Base-by-base conservation (phyloP, 2,329 filamentous ascomycete species). In the Xylariaceae sp. region DNA sequence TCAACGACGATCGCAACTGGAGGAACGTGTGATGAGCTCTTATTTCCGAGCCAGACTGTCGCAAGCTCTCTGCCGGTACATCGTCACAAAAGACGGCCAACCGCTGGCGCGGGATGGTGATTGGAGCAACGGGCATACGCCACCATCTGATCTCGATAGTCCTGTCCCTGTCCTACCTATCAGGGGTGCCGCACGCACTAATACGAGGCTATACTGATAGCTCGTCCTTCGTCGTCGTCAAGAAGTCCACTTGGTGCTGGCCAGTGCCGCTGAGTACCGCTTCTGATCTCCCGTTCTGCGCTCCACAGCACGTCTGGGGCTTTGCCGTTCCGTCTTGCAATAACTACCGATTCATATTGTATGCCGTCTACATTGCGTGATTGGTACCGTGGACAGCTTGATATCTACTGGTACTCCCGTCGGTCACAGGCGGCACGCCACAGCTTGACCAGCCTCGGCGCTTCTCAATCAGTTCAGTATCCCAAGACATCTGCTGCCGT, bases 401-500 rank as follows among this genome's bases (percentile, higher is more conserved):
- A n/a, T n/a, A n/a, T n/a, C n/a, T n/a, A n/a, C n/a, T n/a, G n/a
- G n/a, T n/a, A n/a, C n/a, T n/a, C n/a, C n/a, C n/a, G n/a, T n/a
- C n/a, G n/a, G n/a, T n/a, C n/a, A n/a, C n/a, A n/a, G n/a, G 43
- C 48, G 46, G 39, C 44, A 42, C 40, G 40, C 48, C 37, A 48
- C 46, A 50, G 40, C 42, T 42, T 36, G 40, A 37, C 35, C 42
- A 40, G 36, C 39, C 31, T 21, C 6, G 31, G 35, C 42, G 37
- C 42, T 45, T 42, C 46, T n/a, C 46, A 49, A 48, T 48, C 48
- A 49, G 39, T 38, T 43, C 42, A 41, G 29, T n/a, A 29, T 16
- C 42, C 43, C 46, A 44, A 51, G 46, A 51, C 48, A 49, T 42
- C 42, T 32, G 16, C 27, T 27, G 39, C 43, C 46, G 40, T 42